phyloP scores from a whole-genome alignment of 805 yeast genomes.

The Zygoascus ofunaensis region DNA sequence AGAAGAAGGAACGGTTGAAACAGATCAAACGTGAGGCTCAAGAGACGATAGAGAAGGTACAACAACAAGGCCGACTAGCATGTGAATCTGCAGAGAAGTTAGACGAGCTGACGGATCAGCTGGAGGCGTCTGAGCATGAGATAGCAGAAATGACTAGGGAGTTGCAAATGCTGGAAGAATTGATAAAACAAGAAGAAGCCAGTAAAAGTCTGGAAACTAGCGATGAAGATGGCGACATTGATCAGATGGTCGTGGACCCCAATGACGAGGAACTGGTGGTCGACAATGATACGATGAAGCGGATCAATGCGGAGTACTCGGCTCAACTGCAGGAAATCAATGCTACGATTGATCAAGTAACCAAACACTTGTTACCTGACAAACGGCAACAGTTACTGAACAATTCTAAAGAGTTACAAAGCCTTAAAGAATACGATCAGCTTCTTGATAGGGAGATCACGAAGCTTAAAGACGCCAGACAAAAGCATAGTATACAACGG shows the following conservation, averaged over 20 bases:
- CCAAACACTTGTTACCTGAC: slow-evolving; percentile 9
- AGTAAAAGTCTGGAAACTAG: background rate
- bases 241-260: slow-evolving; percentile 16
- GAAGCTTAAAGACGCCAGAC: background rate
- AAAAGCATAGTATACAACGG: background rate
- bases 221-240: slow-evolving; percentile 15
- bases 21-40: slow-evolving; percentile 21
- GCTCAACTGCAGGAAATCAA: slow-evolving; percentile 11
- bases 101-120: slow-evolving; percentile 22
- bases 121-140: slow-evolving; percentile 18
- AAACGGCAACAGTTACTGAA: slow-evolving; percentile 9
- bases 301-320: slow-evolving; percentile 23
- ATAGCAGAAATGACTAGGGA: slow-evolving; percentile 27
- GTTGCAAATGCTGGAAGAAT: slow-evolving; percentile 23
- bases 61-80: slow-evolving; percentile 14
- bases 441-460: slow-evolving; percentile 7
- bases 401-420: slow-evolving; percentile 12
- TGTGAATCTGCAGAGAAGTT: slow-evolving; percentile 4
- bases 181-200: slow-evolving; percentile 2
- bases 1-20: slow-evolving; percentile 25
- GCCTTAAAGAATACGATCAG: slow-evolving; percentile 10
- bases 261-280: slow-evolving; percentile 24
- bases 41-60: slow-evolving; percentile 15
- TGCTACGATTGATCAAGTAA: slow-evolving; percentile 10
- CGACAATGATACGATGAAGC: slow-evolving; percentile 25